These are phyloP conservation scores for Gamsiella multidivaricata DNA, from an alignment of 192 early-diverging fungal genomes.

Conservation along the genomic window DNA sequence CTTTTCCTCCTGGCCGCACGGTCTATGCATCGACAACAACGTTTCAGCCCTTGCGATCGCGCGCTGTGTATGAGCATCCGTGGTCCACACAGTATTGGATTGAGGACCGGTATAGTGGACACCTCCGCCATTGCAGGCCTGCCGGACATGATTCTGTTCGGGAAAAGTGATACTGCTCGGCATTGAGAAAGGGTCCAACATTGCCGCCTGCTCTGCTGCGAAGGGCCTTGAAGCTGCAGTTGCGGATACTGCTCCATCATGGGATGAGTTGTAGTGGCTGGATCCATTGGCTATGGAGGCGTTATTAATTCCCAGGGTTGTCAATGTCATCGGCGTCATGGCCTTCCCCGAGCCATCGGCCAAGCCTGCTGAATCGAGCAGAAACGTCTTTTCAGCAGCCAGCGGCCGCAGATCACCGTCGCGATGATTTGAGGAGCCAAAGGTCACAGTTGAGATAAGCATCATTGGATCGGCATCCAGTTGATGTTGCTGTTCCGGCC, in stretches of 20 bases:
- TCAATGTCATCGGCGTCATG: slow-evolving; percentile 25
- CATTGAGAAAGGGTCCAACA: slow-evolving; percentile 53
- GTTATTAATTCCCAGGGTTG: slow-evolving; percentile 11
- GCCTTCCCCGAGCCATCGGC: background rate
- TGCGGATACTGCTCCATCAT: background rate
- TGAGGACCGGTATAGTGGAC: background rate
- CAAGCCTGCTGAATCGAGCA: no score
- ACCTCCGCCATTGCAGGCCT: background rate
- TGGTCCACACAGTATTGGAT: slow-evolving; percentile 34
- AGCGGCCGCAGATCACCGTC: background rate
- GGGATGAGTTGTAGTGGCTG: background rate
- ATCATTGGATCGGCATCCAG: slow-evolving; percentile 36
- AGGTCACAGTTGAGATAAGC: slow-evolving; percentile 20
- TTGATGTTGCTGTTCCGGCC: background rate
- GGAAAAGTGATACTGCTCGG: slow-evolving; percentile 48
- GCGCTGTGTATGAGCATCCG: slow-evolving; percentile 18
- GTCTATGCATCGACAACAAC: background rate
- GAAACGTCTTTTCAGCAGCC: background rate
- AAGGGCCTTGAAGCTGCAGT: background rate
- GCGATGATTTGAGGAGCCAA: slow-evolving; percentile 3
- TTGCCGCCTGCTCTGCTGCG: slow-evolving; percentile 11
- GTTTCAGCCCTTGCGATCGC: slow-evolving; percentile 13
- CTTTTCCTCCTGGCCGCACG: background rate
- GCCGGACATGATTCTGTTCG: slow-evolving; percentile 9
- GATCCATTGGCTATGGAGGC: background rate